Evolutionary conservation across 2,329 filamentous ascomycete genomes (phyloP).

Genomic region (Achaetomium macrosporum): DNA sequence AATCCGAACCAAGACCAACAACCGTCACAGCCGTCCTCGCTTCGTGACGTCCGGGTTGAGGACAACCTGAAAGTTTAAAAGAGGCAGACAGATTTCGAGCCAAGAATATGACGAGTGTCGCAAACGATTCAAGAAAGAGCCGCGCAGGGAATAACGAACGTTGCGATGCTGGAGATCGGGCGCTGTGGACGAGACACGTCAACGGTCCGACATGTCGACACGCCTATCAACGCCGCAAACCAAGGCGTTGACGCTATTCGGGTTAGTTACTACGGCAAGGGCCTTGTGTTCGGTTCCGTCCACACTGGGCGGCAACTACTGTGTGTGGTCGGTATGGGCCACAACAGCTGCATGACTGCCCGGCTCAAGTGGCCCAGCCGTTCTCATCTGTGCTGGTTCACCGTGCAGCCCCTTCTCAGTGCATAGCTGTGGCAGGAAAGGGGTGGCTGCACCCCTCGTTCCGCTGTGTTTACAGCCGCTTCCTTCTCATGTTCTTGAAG

Average conservation of each 20-base stretch:
- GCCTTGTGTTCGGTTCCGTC: conserved; percentile 3
- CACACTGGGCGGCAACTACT: too few species aligned
- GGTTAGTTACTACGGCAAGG: conserved; percentile 1
- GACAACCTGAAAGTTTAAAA: background rate
- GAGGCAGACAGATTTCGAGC: conserved; percentile 14
- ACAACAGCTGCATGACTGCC: background rate
- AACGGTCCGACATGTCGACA: conserved; percentile 4
- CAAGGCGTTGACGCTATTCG: background rate
- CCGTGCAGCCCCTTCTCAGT: conserved; percentile 4
- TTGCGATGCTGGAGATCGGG: background rate
- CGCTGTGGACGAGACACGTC: conserved; percentile 10
- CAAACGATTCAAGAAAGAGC: background rate
- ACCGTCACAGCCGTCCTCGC: background rate
- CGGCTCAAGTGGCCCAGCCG: conserved; percentile 6
- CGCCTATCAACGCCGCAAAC: background rate
- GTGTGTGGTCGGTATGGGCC: background rate
- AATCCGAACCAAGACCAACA: background rate
- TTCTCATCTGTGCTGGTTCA: too few species aligned
- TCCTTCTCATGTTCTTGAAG: too few species aligned
- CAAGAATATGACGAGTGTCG: background rate
- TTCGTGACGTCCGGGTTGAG: too few species aligned
- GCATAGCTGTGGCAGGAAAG: background rate
- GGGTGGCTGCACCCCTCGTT: background rate
- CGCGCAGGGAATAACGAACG: conserved; percentile 15
- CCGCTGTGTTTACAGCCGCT: background rate